These are phyloP conservation scores for Nemania sp. DNA, from an alignment of 2,329 filamentous ascomycete genomes.

Conservation along the genomic window DNA sequence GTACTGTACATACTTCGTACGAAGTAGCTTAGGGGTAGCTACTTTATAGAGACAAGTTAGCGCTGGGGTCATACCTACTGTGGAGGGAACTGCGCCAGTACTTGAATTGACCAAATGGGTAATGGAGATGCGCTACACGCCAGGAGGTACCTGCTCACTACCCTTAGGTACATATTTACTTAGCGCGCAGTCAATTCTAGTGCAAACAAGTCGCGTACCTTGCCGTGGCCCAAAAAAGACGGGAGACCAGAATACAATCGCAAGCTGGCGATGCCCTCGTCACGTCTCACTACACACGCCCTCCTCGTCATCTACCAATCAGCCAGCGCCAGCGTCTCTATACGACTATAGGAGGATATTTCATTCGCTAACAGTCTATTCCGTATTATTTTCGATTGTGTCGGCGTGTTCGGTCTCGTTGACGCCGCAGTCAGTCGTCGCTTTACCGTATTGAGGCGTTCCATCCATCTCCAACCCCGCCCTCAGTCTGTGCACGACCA, in stretches of 20 bases:
- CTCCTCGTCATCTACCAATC: conserved; percentile 1
- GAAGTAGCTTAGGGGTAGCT: no score
- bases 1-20: no score
- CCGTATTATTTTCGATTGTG: neutral
- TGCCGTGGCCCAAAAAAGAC: conserved; percentile 26
- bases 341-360: neutral
- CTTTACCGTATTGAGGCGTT: neutral
- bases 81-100: no score
- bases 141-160: neutral
- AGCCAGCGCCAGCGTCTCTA: neutral
- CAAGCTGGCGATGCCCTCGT: conserved; percentile 26
- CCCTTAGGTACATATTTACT: neutral
- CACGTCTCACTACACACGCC: conserved; percentile 12
- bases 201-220: conserved; percentile 28
- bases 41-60: no score
- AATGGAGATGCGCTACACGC: neutral
- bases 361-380: neutral
- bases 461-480: conserved; percentile 15
- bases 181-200: conserved; percentile 27
- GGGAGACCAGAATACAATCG: conserved; percentile 10
- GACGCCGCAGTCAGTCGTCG: neutral
- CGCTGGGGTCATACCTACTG: no score
- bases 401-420: neutral
- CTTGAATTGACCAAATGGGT: neutral
- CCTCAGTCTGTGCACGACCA: conserved; percentile 4